A percentile compares a stretch with the other conserved stretches of the same genome.
phyloP scores from a whole-genome alignment of 2,329 filamentous ascomycete species.

The Bipolaris bicolor region DNA sequence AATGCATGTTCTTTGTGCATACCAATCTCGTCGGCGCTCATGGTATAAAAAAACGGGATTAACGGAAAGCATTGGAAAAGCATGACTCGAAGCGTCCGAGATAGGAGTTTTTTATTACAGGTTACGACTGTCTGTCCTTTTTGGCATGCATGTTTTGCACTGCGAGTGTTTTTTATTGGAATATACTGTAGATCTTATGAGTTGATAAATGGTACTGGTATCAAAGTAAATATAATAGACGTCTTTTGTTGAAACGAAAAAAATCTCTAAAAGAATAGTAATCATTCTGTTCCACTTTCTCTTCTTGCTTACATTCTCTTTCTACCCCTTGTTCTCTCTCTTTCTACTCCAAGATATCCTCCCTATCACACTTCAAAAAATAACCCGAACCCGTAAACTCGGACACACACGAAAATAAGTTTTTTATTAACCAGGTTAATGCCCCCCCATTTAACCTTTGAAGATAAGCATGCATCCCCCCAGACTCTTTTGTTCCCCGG shows the following conservation, averaged over 20 bases:
- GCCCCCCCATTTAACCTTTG: too few relatives aligned
- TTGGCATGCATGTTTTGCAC: slow-evolving; percentile 3
- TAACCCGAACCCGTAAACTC: not conserved
- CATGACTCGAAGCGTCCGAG: slow-evolving; percentile 8
- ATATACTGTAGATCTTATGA: slow-evolving; percentile 4
- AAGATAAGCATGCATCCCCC: too few relatives aligned
- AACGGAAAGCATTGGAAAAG: slow-evolving; percentile 12
- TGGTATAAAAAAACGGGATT: slow-evolving; percentile 1
- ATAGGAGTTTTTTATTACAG: not conserved
- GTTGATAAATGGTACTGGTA: not conserved
- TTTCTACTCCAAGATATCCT: too few relatives aligned
- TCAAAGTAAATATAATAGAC: slow-evolving; percentile 5
- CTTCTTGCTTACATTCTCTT: not conserved
- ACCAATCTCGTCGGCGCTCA: slow-evolving; percentile 6
- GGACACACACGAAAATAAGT: not conserved
- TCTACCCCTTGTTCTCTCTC: not conserved
- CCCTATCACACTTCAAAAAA: not conserved
- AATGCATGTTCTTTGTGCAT: not conserved
- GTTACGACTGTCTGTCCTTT: slow-evolving; percentile 12
- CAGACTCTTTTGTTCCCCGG: too few relatives aligned
- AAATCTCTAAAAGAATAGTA: too few relatives aligned
- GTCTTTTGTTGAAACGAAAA: not conserved
- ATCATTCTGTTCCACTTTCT: not conserved
- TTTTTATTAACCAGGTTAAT: too few relatives aligned
- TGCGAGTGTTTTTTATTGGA: not conserved